A percentile compares a stretch with the other conserved stretches of the same genome.
Conservation (phyloP, 2,329 filamentous ascomycete genomes). For the Talaromyces sp. region DNA sequence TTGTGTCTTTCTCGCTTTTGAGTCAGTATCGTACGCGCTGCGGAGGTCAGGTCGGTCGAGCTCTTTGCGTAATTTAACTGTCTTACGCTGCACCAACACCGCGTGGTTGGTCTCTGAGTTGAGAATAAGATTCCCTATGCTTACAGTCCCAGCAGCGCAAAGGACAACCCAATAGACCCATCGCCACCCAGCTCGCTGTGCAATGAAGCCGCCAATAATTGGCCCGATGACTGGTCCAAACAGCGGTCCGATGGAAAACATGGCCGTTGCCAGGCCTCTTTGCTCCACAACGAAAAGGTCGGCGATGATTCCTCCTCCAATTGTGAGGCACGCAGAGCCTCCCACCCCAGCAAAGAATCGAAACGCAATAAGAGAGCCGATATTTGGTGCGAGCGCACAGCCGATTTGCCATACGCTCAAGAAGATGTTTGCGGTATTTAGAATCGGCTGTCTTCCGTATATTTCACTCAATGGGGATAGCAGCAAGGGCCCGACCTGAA, state of each 20-base stretch:
- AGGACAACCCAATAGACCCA: slow-evolving; percentile 51
- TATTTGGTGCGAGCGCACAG: slow-evolving; percentile 54
- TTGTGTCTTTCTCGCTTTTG: slow-evolving; percentile 43
- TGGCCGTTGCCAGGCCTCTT: slow-evolving; percentile 21
- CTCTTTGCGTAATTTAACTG: slow-evolving; percentile 52
- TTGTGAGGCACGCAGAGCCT: slow-evolving; percentile 56
- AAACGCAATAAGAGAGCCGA: slow-evolving; percentile 55
- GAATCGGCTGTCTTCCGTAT: slow-evolving; percentile 56
- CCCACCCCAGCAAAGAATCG: slow-evolving; percentile 59
- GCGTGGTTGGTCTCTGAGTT: slow-evolving; percentile 58
- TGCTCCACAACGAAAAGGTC: slow-evolving; percentile 22
- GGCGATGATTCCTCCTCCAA: slow-evolving; percentile 16
- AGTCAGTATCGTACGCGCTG: slow-evolving; percentile 3
- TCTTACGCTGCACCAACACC: slow-evolving; percentile 54
- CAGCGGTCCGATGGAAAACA: slow-evolving; percentile 25
- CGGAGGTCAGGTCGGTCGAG: slow-evolving; percentile 7
- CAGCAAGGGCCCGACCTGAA: slow-evolving; percentile 49
- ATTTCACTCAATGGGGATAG: slow-evolving; percentile 55
- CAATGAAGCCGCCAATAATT: slow-evolving; percentile 50
- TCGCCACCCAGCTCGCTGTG: slow-evolving; percentile 45
- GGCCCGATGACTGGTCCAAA: slow-evolving; percentile 39
- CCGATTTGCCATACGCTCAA: slow-evolving; percentile 62
- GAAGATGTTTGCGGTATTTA: slow-evolving; percentile 54
- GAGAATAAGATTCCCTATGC: slow-evolving; percentile 20
- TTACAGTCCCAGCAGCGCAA: slow-evolving; percentile 36